Evolutionary conservation across 768 basidiomycete genomes (phyloP).

Genomic region (Tephrocybe sp.): DNA sequence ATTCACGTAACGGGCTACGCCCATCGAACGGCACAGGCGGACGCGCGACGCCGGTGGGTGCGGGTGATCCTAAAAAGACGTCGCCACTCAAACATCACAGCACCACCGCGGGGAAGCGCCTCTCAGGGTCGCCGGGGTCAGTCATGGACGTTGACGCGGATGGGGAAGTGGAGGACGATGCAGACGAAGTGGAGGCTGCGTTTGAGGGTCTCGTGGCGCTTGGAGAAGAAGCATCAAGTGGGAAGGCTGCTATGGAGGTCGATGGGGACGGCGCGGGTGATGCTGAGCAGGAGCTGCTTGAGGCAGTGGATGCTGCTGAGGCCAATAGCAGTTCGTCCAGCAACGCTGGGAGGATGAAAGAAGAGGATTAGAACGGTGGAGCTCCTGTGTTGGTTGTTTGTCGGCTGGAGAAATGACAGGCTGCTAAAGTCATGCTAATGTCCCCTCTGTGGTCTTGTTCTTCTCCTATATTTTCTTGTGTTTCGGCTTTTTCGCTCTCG

Average conservation of each 20-base stretch:
- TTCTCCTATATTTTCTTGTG: neutral
- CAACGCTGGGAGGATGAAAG: conserved; percentile 23
- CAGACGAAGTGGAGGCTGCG: conserved; percentile 32
- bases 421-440: neutral
- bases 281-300: conserved; percentile 48
- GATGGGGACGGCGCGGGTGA: conserved; percentile 27
- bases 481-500: neutral
- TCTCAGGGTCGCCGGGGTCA: conserved; percentile 11
- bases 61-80: neutral
- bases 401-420: neutral
- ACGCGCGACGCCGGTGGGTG: conserved; percentile 3
- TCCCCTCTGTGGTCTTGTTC: neutral
- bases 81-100: conserved; percentile 16
- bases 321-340: conserved; percentile 35
- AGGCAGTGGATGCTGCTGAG: conserved; percentile 52
- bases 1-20: conserved; percentile 11
- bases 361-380: conserved; percentile 14
- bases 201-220: conserved; percentile 21
- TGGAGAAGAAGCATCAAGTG: conserved; percentile 11
- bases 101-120: conserved; percentile 16
- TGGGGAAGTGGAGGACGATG: conserved; percentile 31
- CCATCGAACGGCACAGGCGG: neutral
- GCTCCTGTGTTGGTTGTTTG: neutral
- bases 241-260: conserved; percentile 6
- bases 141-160: conserved; percentile 31